Evolutionary conservation across 1,284 basidiomycete species (phyloP).

Genomic region (Ceratobasidium sp.): DNA sequence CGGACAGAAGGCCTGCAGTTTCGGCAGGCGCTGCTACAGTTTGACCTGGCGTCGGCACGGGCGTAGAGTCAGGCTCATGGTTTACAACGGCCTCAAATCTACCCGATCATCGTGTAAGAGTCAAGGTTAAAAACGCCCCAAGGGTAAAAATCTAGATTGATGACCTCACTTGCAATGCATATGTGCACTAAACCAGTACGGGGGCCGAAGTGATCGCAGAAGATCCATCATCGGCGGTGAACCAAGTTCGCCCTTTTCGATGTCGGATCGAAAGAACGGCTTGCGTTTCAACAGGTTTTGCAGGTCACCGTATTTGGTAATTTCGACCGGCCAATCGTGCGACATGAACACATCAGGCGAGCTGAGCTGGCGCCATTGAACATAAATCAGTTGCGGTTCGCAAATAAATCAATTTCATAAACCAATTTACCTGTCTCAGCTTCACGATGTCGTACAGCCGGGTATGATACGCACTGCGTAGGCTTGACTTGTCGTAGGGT

Average conservation of each 20-base stretch:
- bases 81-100: constrained; percentile 72
- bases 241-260: constrained; percentile 77
- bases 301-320: constrained; percentile 84
- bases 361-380: constrained; percentile 62
- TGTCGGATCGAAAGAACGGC: constrained; percentile 83
- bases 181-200: constrained; percentile 98
- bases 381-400: not conserved
- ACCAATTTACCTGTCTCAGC: constrained; percentile 71
- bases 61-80: constrained; percentile 56
- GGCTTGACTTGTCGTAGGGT: constrained; percentile 68
- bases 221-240: constrained; percentile 90
- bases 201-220: constrained; percentile 76
- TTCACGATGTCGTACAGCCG: constrained; percentile 86
- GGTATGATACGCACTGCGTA: constrained; percentile 92
- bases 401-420: constrained; percentile 21
- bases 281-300: constrained; percentile 76
- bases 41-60: constrained; percentile 32
- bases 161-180: constrained; percentile 74
- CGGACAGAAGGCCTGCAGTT: not conserved
- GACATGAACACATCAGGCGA: constrained; percentile 82
- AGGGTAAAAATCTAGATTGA: not conserved
- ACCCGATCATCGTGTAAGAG: constrained; percentile 49
- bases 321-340: constrained; percentile 95
- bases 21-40: not conserved
- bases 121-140: not conserved